These are phyloP conservation scores for Cyphellophora europaea DNA, from an alignment of 2,329 filamentous ascomycete species.

Conservation along the genomic window DNA sequence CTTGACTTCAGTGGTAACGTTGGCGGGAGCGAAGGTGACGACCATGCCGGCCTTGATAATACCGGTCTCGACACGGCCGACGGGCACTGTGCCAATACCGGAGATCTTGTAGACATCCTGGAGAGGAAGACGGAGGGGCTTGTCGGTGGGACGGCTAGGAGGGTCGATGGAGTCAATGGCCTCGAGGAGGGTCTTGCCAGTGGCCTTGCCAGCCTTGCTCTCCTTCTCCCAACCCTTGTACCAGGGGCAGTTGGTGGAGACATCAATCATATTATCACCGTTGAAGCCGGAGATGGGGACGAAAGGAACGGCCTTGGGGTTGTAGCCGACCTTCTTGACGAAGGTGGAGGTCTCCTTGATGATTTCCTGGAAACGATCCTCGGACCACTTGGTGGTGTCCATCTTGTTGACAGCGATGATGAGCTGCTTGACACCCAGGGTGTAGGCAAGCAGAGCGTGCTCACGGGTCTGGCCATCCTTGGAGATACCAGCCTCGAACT, in stretches of 20 bases:
- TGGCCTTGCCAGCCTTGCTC: constrained; percentile 75
- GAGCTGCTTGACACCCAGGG: constrained; percentile 99
- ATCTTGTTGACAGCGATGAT: constrained; percentile 99
- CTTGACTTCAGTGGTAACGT: constrained; percentile 99
- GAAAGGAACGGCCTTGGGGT: constrained; percentile 97
- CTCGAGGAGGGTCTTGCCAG: constrained; percentile 97
- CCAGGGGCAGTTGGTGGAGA: constrained; percentile 93
- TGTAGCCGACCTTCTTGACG: constrained; percentile 99
- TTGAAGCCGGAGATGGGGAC: constrained; percentile 99
- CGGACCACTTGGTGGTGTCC: constrained; percentile 98
- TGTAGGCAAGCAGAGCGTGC: constrained; percentile 99
- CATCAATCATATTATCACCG: constrained; percentile 98
- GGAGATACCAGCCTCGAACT: constrained; percentile 99
- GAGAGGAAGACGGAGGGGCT: constrained; percentile 99
- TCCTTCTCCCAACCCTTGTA: constrained; percentile 99
- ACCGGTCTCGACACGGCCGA: constrained; percentile 99
- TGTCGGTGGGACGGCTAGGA: constrained; percentile 89
- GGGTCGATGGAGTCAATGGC: constrained; percentile 95
- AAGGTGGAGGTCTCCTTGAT: constrained; percentile 99
- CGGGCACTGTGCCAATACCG: constrained; percentile 98
- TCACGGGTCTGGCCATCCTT: constrained; percentile 99
- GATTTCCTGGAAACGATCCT: constrained; percentile 95
- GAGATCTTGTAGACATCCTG: constrained; percentile 99
- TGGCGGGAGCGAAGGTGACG: constrained; percentile 96
- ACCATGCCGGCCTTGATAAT: constrained; percentile 73